Conservation (phyloP, 208 protist genomes). For the Angomonas ambiguus region DNA sequence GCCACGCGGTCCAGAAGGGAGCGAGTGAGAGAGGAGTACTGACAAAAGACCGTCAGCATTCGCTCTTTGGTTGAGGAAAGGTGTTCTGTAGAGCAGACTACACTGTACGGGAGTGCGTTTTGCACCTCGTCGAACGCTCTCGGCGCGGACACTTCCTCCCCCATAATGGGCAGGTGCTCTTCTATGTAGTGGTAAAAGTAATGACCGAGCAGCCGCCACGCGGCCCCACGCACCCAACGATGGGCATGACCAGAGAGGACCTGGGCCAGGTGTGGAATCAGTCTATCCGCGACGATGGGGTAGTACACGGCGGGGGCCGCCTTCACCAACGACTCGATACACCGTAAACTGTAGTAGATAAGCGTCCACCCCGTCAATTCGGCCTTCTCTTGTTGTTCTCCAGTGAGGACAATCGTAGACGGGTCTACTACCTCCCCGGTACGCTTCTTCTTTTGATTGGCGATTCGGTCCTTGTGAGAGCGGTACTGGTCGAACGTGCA, state of each 20-base stretch:
- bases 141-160: slow-evolving; percentile 20
- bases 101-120: background rate
- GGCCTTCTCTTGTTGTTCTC: slow-evolving; percentile 44
- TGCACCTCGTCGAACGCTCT: background rate
- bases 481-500: slow-evolving; percentile 61
- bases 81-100: background rate
- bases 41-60: slow-evolving; percentile 18
- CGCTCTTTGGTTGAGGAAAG: background rate
- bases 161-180: slow-evolving; percentile 40
- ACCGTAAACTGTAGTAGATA: slow-evolving; percentile 80
- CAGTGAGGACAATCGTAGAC: slow-evolving; percentile 1
- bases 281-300: slow-evolving; percentile 11
- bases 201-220: slow-evolving; percentile 62
- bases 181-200: slow-evolving; percentile 81
- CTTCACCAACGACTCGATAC: slow-evolving; percentile 49
- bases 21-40: slow-evolving; percentile 24
- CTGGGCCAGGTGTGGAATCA: slow-evolving; percentile 1
- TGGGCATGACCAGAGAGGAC: slow-evolving; percentile 69
- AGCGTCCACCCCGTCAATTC: slow-evolving; percentile 68
- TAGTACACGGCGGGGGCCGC: slow-evolving; percentile 51
- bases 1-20: slow-evolving; percentile 48
- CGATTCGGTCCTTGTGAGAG: slow-evolving; percentile 16
- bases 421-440: slow-evolving; percentile 20
- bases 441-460: slow-evolving; percentile 5
- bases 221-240: slow-evolving; percentile 73